Percentiles rank a stretch among this genome's conserved stretches.
Evolutionary conservation across 1,284 basidiomycete genomes (phyloP).

Genomic region (Ganoderma resinaceum): DNA sequence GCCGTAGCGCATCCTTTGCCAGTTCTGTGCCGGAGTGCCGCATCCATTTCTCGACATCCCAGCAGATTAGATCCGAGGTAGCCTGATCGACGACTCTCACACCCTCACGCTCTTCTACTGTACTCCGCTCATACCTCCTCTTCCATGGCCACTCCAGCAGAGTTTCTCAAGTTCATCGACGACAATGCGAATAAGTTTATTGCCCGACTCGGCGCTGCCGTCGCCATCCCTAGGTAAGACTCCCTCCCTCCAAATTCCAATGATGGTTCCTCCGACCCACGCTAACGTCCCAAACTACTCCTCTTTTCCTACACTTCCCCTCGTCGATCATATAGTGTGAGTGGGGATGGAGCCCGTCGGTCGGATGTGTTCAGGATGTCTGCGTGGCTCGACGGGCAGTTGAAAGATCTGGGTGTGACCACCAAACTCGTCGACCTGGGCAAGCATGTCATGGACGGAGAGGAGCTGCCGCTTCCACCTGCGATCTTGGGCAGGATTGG

Average conservation of each 20-base stretch:
- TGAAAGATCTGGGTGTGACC: conserved; percentile 78
- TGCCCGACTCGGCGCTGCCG: conserved; percentile 80
- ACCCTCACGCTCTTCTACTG: too few relatives aligned
- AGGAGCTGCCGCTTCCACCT: conserved; percentile 85
- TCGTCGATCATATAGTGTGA: conserved; percentile 54
- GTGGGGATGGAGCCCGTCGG: conserved; percentile 71
- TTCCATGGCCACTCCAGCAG: conserved; percentile 46
- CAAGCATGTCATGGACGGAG: conserved; percentile 81
- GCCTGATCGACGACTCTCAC: too few relatives aligned
- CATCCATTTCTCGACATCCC: too few relatives aligned
- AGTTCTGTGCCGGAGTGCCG: too few relatives aligned
- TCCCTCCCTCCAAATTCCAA: too few relatives aligned
- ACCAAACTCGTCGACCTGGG: conserved; percentile 83
- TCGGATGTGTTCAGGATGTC: conserved; percentile 86
- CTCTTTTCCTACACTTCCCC: background rate
- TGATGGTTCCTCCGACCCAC: background rate
- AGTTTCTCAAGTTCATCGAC: conserved; percentile 73
- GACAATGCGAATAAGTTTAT: conserved; percentile 79
- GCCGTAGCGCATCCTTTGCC: too few relatives aligned
- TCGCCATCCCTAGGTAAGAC: conserved; percentile 85
- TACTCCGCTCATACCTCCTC: too few relatives aligned
- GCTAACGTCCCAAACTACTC: background rate
- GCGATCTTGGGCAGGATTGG: conserved; percentile 89
- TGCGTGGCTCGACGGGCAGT: conserved; percentile 76
- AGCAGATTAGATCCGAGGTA: too few relatives aligned